Evolutionary conservation across 768 basidiomycete genomes (phyloP).

Genomic region (Lentinula lateritia): DNA sequence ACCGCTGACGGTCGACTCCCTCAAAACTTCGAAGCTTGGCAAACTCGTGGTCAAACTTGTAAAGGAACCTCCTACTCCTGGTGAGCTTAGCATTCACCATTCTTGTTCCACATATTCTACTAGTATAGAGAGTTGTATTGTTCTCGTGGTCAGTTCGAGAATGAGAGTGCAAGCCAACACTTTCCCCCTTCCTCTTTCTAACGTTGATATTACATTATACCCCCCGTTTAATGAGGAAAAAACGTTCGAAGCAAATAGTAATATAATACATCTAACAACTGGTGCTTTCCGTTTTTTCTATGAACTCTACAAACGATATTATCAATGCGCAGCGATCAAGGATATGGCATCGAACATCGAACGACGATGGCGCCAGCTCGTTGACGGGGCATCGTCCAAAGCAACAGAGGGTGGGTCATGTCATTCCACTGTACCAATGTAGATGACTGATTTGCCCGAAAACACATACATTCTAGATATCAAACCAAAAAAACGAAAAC

Average conservation of each 20-base stretch:
- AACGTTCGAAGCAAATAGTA: slow-evolving; percentile 16
- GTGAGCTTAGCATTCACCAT: slow-evolving; percentile 50
- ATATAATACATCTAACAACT: slow-evolving; percentile 51
- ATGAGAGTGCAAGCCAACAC: background rate
- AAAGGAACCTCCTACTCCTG: slow-evolving; percentile 70
- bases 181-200: slow-evolving; percentile 23
- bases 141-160: background rate
- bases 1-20: slow-evolving; percentile 63
- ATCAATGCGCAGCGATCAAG: slow-evolving; percentile 69
- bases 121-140: background rate
- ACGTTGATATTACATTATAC: slow-evolving; percentile 19
- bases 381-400: slow-evolving; percentile 39
- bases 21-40: slow-evolving; percentile 71
- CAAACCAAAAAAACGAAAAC: slow-evolving; percentile 74
- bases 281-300: slow-evolving; percentile 28
- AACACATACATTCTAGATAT: slow-evolving; percentile 30
- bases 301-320: slow-evolving; percentile 20
- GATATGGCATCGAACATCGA: slow-evolving; percentile 90
- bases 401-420: slow-evolving; percentile 70
- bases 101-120: slow-evolving; percentile 7
- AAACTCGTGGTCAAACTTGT: slow-evolving; percentile 73
- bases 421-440: slow-evolving; percentile 29
- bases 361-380: slow-evolving; percentile 71
- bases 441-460: slow-evolving; percentile 13
- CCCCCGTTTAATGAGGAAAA: background rate